A percentile compares a stretch with the other conserved stretches of the same genome.
Conservation (phyloP, 345 rosid genomes). For the Kernera saxatilis region DNA sequence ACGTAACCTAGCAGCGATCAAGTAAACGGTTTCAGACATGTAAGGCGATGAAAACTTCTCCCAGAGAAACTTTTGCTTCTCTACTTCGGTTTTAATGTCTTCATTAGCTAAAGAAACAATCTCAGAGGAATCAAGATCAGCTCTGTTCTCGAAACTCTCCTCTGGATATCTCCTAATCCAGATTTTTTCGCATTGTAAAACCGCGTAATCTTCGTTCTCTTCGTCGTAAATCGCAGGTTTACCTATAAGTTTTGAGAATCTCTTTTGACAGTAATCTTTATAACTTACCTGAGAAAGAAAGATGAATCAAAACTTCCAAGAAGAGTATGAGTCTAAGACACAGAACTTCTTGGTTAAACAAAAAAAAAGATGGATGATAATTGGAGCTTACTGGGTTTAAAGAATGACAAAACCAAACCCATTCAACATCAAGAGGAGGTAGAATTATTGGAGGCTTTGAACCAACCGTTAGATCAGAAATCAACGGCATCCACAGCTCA, state of each 20-base stretch:
- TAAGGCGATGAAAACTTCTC: constrained; percentile 62
- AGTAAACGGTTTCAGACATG: constrained; percentile 56
- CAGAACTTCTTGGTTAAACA: too few relatives aligned
- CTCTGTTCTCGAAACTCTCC: constrained; percentile 75
- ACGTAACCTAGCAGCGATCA: constrained; percentile 67
- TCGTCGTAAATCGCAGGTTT: constrained; percentile 67
- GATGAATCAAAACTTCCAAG: not conserved
- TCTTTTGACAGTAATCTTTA: constrained; percentile 56
- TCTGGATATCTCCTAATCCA: constrained; percentile 55
- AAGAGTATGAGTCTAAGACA: too few relatives aligned
- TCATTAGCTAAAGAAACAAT: constrained; percentile 22
- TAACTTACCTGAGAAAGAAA: constrained; percentile 47
- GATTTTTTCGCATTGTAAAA: constrained; percentile 55
- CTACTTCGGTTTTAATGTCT: constrained; percentile 43
- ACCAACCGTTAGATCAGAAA: constrained; percentile 65
- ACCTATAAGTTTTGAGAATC: constrained; percentile 77
- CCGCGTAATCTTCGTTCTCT: constrained; percentile 75
- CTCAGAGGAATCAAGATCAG: constrained; percentile 34
- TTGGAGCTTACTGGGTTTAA: constrained; percentile 81
- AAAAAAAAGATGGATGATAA: too few relatives aligned
- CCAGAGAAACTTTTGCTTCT: constrained; percentile 43
- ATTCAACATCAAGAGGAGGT: constrained; percentile 89
- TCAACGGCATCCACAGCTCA: constrained; percentile 93
- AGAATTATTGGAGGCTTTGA: constrained; percentile 57
- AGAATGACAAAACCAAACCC: constrained; percentile 96